These are phyloP conservation scores for Kwoniella shandongensis DNA, from an alignment of 768 basidiomycete species.

Conservation along the genomic window DNA sequence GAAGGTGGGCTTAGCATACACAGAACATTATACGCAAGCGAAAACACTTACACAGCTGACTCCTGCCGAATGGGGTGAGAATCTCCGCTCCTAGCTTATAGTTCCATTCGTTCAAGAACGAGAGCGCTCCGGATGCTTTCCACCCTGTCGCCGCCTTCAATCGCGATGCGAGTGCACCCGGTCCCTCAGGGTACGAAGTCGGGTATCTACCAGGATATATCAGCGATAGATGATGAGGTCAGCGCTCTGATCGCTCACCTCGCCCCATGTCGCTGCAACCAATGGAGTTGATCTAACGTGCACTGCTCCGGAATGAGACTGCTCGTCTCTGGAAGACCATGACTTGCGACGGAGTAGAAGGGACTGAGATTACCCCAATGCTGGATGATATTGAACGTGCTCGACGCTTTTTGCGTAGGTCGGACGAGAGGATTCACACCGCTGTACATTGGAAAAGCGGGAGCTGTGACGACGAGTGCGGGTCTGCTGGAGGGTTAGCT, in stretches of 20 bases:
- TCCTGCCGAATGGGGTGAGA: constrained; percentile 84
- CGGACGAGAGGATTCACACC: constrained; percentile 43
- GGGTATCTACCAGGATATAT: constrained; percentile 35
- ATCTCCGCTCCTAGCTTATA: constrained; percentile 85
- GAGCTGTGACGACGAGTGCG: constrained; percentile 43
- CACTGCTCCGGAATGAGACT: constrained; percentile 43
- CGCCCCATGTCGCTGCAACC: constrained; percentile 52
- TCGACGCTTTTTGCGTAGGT: constrained; percentile 23
- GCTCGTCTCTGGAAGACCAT: constrained; percentile 45
- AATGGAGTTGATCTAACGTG: constrained; percentile 44
- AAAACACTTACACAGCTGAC: constrained; percentile 64
- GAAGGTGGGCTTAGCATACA: background rate
- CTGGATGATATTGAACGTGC: constrained; percentile 46
- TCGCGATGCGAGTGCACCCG: constrained; percentile 28
- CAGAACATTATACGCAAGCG: background rate
- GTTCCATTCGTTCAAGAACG: constrained; percentile 79
- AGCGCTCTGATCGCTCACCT: constrained; percentile 25
- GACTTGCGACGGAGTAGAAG: constrained; percentile 47
- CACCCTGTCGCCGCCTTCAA: constrained; percentile 26
- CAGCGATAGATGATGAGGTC: background rate
- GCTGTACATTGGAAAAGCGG: constrained; percentile 40
- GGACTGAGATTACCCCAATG: constrained; percentile 52
- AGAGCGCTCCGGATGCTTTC: constrained; percentile 62
- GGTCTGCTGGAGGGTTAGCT: constrained; percentile 33
- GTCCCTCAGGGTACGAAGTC: constrained; percentile 37